Conservation (phyloP, 768 basidiomycete species). For the Piloderma croceum region DNA sequence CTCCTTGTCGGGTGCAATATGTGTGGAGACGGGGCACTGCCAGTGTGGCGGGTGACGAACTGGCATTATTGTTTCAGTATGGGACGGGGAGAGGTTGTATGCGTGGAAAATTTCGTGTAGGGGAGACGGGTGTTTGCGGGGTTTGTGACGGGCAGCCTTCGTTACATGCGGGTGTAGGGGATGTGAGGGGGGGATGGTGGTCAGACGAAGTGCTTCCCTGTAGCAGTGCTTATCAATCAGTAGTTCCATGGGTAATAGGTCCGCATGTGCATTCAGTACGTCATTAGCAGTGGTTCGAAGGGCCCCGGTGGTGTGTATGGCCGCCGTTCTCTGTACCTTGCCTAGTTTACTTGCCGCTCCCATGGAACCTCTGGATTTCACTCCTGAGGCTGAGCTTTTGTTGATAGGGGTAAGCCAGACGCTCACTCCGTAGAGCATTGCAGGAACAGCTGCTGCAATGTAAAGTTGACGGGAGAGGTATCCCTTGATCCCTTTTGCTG, state of each 20-base stretch:
- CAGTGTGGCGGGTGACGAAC: not conserved
- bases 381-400: not conserved
- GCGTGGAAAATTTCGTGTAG: constrained; percentile 13
- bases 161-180: not conserved
- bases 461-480: constrained; percentile 20
- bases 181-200: not conserved
- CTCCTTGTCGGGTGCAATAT: not conserved
- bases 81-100: not conserved
- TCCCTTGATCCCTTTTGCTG: constrained; percentile 14
- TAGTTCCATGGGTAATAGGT: constrained; percentile 13
- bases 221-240: constrained; percentile 3
- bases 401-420: constrained; percentile 11
- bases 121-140: constrained; percentile 7
- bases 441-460: constrained; percentile 19
- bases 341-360: constrained; percentile 1
- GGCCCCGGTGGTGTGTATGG: constrained; percentile 26
- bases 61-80: not conserved
- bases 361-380: not conserved
- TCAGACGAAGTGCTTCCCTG: constrained; percentile 1
- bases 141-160: not conserved
- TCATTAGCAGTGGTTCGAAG: constrained; percentile 14
- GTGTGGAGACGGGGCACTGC: not conserved
- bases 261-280: constrained; percentile 14
- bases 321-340: constrained; percentile 6
- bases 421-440: constrained; percentile 29